Conservation (phyloP, 1,284 basidiomycete genomes). For the Trichosporon faecale region DNA sequence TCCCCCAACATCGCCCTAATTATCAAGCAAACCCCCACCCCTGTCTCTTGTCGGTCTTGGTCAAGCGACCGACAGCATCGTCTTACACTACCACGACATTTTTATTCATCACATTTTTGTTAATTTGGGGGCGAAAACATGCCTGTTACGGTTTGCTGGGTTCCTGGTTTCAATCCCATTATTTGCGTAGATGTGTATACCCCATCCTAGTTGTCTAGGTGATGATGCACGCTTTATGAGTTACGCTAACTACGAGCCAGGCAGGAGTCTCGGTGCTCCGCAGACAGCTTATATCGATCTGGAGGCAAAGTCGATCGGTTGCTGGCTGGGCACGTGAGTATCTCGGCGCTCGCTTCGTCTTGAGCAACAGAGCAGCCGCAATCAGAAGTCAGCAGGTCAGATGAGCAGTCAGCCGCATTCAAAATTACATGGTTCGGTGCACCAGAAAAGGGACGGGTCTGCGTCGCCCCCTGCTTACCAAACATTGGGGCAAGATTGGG, state of each 20-base stretch:
- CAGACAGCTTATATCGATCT: too few relatives aligned
- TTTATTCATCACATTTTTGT: constrained; percentile 3
- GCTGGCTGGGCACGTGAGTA: neutral
- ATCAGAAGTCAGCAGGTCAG: neutral
- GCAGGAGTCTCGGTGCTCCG: too few relatives aligned
- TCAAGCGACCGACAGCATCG: constrained; percentile 1
- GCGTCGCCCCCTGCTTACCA: neutral
- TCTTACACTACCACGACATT: constrained; percentile 7
- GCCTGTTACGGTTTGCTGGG: constrained; percentile 1
- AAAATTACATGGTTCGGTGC: neutral
- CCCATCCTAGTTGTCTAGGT: constrained; percentile 12
- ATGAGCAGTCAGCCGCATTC: neutral
- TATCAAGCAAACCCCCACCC: neutral
- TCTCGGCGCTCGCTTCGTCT: neutral
- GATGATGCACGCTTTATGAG: constrained; percentile 11
- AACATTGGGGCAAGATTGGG: neutral
- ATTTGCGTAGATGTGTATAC: constrained; percentile 11
- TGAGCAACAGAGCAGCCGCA: neutral
- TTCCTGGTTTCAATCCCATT: constrained; percentile 1
- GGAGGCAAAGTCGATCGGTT: too few relatives aligned
- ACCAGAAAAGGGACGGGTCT: neutral
- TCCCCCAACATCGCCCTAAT: constrained; percentile 1
- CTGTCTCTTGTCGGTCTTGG: constrained; percentile 6
- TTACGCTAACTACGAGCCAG: neutral
- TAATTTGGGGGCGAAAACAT: constrained; percentile 3